phyloP scores from a whole-genome alignment of 2,329 filamentous ascomycete species.

The Xylariaceae sp. region DNA sequence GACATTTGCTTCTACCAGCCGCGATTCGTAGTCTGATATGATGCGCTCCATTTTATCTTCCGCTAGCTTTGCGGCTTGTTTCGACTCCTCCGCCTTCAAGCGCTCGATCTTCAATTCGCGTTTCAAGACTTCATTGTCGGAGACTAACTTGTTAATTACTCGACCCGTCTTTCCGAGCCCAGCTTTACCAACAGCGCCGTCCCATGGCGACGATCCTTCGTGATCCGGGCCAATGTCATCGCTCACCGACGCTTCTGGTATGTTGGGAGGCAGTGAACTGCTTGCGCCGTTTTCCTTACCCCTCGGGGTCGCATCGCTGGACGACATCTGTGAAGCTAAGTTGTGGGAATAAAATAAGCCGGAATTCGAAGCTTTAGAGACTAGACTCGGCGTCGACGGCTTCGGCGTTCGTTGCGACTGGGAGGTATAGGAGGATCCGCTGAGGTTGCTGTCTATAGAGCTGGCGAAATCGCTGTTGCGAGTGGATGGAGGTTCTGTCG shows the following conservation, averaged over 20 bases:
- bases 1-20: constrained; percentile 63
- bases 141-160: constrained; percentile 75
- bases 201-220: constrained; percentile 44
- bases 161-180: constrained; percentile 69
- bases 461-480: constrained; percentile 51
- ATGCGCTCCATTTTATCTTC: constrained; percentile 68
- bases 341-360: constrained; percentile 15
- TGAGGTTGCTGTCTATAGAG: constrained; percentile 51
- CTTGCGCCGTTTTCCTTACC: constrained; percentile 23
- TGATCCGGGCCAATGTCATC: constrained; percentile 29
- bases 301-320: constrained; percentile 21
- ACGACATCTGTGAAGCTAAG: constrained; percentile 24
- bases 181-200: constrained; percentile 64
- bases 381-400: constrained; percentile 33
- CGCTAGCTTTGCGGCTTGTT: constrained; percentile 59
- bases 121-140: constrained; percentile 72
- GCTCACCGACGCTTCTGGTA: constrained; percentile 33
- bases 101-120: constrained; percentile 65
- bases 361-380: constrained; percentile 23
- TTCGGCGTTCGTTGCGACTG: constrained; percentile 32
- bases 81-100: constrained; percentile 63
- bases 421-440: constrained; percentile 41
- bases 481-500: constrained; percentile 35
- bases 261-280: constrained; percentile 30
- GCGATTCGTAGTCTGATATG: constrained; percentile 62